Conservation (phyloP, 2,329 filamentous ascomycete species). For the Verticillium albo-atrum region DNA sequence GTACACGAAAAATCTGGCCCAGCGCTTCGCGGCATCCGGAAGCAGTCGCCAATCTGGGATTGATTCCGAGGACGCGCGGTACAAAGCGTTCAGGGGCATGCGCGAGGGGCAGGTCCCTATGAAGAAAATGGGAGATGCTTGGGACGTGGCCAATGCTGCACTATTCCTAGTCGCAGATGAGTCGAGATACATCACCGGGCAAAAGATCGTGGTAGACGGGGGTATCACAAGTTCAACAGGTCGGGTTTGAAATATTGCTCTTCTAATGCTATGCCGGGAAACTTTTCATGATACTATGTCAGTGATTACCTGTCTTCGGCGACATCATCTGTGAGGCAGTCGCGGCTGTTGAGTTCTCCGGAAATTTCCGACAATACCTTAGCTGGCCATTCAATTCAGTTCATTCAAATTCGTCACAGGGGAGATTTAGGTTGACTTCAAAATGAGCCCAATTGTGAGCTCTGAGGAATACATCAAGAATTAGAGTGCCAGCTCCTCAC, state of each 20-base stretch:
- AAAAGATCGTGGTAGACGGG: constrained; percentile 45
- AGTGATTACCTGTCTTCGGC: too few species aligned
- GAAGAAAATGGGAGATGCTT: constrained; percentile 54
- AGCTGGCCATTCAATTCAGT: too few species aligned
- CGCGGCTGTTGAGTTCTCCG: too few species aligned
- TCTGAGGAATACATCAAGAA: too few species aligned
- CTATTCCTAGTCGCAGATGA: constrained; percentile 55
- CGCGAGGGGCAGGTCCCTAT: constrained; percentile 54
- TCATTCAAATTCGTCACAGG: too few species aligned
- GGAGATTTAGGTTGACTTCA: too few species aligned
- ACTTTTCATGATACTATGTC: too few species aligned
- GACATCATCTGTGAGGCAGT: too few species aligned
- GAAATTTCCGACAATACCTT: too few species aligned
- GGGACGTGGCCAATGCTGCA: constrained; percentile 54
- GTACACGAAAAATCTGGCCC: constrained; percentile 37
- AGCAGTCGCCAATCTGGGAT: neutral
- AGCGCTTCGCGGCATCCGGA: constrained; percentile 27
- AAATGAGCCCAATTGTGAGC: too few species aligned
- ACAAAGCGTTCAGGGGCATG: constrained; percentile 34
- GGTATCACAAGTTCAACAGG: constrained; percentile 37
- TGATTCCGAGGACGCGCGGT: constrained; percentile 36
- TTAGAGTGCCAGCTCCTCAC: too few species aligned
- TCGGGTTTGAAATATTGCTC: neutral
- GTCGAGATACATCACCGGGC: constrained; percentile 56
- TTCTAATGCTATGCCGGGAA: too few species aligned